A percentile compares a stretch with the other conserved stretches of the same genome.
Conservation (phyloP, 2,329 filamentous ascomycete species). For the Fusarium pseudograminearum region DNA sequence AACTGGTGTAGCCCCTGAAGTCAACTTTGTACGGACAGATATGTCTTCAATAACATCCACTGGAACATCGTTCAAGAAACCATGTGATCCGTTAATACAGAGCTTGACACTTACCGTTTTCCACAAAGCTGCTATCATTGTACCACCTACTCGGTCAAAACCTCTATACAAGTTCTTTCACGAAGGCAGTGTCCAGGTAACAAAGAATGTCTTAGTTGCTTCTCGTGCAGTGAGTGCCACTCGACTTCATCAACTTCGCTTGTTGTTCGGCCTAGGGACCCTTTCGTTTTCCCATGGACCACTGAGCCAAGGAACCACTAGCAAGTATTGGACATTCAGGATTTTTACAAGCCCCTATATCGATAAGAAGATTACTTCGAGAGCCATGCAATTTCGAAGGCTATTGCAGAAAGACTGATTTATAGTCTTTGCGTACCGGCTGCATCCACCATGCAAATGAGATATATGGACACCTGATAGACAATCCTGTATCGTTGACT, state of each 20-base stretch:
- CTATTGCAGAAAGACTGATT: background rate
- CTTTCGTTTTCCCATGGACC: conserved; percentile 9
- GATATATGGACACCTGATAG: conserved; percentile 9
- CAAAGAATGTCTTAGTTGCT: conserved; percentile 11
- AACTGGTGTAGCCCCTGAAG: background rate
- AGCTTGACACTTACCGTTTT: conserved; percentile 16
- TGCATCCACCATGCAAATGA: too few relatives aligned
- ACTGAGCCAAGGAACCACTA: conserved; percentile 1
- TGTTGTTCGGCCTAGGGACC: background rate
- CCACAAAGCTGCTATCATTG: conserved; percentile 12
- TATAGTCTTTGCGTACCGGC: too few relatives aligned
- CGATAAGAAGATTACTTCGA: background rate
- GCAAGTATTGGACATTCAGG: background rate
- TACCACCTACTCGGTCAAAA: conserved; percentile 9
- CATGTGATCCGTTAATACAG: background rate
- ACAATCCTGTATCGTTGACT: background rate
- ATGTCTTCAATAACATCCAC: conserved; percentile 2
- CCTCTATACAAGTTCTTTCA: conserved; percentile 10
- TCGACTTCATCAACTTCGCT: conserved; percentile 14
- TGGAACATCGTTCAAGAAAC: background rate
- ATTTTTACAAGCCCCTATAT: background rate
- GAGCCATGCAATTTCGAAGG: conserved; percentile 10
- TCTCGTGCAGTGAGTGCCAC: conserved; percentile 1
- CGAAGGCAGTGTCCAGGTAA: conserved; percentile 11
- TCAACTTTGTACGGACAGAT: conserved; percentile 10